Conservation (phyloP, 768 basidiomycete species). For the Exidia glandulosa region DNA sequence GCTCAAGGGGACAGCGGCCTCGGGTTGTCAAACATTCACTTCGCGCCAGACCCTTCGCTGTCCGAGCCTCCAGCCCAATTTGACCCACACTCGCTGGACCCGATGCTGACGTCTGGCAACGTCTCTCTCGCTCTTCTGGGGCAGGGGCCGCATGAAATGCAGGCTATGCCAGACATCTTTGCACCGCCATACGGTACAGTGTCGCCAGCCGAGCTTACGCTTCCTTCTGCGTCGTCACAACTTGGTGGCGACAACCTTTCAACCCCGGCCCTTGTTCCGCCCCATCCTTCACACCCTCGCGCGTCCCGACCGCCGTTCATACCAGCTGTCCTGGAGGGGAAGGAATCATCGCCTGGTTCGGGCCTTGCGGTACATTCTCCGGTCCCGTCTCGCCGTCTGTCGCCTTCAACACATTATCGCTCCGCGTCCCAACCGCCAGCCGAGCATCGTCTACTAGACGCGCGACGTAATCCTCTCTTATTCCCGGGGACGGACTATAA, state of each 20-base stretch:
- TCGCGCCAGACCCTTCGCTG: background rate
- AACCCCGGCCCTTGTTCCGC: background rate
- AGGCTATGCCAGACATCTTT: background rate
- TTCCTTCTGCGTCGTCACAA: background rate
- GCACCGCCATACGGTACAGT: background rate
- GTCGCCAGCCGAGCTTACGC: background rate
- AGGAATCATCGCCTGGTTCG: no score
- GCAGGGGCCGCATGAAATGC: background rate
- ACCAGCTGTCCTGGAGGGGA: no score
- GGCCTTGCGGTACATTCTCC: no score
- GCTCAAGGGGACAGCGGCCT: background rate
- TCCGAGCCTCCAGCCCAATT: background rate
- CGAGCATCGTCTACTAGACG: background rate
- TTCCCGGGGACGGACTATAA: background rate
- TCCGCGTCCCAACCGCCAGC: background rate
- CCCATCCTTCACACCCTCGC: no score
- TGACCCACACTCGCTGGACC: background rate
- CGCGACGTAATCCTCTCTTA: background rate
- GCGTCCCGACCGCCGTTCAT: no score
- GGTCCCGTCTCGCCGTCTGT: background rate
- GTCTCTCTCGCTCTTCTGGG: background rate
- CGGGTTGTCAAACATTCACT: background rate
- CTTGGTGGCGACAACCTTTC: no score
- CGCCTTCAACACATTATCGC: background rate
- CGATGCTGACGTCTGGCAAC: background rate